Evolutionary conservation across 23 red algal species (phyloP), one percentile per base, ranked within the genome.

Genomic region (Chondrus crispus): DNA sequence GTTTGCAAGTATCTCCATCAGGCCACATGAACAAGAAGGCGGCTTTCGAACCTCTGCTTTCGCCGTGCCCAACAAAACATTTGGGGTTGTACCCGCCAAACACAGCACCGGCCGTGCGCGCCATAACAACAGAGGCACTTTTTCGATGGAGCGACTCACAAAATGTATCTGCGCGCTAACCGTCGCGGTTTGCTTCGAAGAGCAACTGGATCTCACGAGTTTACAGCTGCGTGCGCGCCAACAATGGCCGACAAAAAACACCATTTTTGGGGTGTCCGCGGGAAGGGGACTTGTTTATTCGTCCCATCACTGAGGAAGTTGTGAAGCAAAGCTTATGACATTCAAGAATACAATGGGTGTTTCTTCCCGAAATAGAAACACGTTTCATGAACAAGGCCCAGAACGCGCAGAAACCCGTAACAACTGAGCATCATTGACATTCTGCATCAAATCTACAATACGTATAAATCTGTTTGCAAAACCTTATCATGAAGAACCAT

Each of bases 11-110:
- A 81, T 96, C 94, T 13, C 62, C 86, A 69, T 96, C 94, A 11
- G 85, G 94, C 94, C 94, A 96, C 11, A 63, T 85, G 40, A 96
- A 96, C 44, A 96, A 57, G 77, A 96, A 96, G 12, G 94, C 87
- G 13, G 94, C 94, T 40, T 91, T 86, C 28, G 80, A 87, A 14
- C 94, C 94, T 13, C 94, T 53, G 57, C 76, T 78, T 53, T 96
- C 94, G 50, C 94, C 94, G 52, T 96, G 92, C 5, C 94, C 94
- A 41, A 96, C 94, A 71, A 89, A 96, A 2, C 94, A 87, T 58
- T 96, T 96, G 19, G 94, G 94, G 38, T 91, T 91, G 55, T 96
- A 96, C 14, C 94, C 86, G 11, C 94, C 94, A 46, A 91, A 75
- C 20, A 54, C 48, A 12, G 94, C 82, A 5, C 87, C 68, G 28